Base-by-base conservation (phyloP, 169 alveolate species). In the Cryptosporidium bovis region DNA sequence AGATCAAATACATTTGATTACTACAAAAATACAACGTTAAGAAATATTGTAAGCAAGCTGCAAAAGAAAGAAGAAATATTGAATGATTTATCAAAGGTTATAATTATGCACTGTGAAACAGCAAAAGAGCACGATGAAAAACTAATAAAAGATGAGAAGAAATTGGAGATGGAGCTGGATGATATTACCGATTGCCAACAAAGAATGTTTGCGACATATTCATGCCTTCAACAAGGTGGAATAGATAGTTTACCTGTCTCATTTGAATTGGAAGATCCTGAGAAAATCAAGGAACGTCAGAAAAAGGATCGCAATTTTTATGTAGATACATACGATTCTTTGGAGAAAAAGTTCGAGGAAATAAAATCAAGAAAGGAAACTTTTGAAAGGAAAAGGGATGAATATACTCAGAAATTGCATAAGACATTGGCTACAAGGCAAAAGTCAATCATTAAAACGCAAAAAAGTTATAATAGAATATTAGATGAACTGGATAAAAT, bases 141-240 rank as follows among this genome's bases (percentile, higher is more conserved):
- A 40, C 33, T 77, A 12, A 44, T 13, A 31, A 62, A 44, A n/a
- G 87, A 77, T 36, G 87, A 77, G 66, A 60, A 15, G 40, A 77
- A 77, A 40, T 31, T 77, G 10, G 87, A 77, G 13, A 20, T 71
- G 24, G 87, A 77, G 50, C 40, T 77, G 48, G 71, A 77, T 60
- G 77, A 77, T 10, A 77, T 77, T 40, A 77, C 87, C 24, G 87
- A 77, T 77, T 77, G 71, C 34, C 87, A 77, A 62, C 87, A 77
- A 48, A 77, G 71, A 62, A 77, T 77, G 87, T 77, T 77, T 36
- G 87, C 87, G n/a, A 77, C 87, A 0, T 77, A 77, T 77, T 77
- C 87, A 33, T 77, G 87, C 31, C 44, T 77, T 13, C 87, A 77
- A 40, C 87, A 77, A 40, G 87, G 87, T 60, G 87, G 87, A 48